Evolutionary conservation across 2,329 filamentous ascomycete genomes (phyloP).

Genomic region (Spiromastix sp.): DNA sequence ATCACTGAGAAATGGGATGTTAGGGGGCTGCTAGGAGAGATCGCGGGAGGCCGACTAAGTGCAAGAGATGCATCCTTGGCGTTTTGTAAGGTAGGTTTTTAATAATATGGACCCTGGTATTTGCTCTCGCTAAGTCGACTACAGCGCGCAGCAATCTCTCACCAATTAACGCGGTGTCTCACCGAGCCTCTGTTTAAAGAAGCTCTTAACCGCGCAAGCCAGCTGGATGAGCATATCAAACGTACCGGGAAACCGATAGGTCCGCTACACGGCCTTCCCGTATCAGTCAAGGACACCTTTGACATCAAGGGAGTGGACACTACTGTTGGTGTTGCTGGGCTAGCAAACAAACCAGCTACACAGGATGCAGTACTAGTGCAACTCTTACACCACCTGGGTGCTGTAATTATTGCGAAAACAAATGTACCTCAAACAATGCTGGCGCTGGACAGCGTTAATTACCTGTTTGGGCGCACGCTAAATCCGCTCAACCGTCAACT

Average conservation of each 20-base stretch:
- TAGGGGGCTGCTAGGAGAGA: constrained; percentile 24
- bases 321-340: constrained; percentile 48
- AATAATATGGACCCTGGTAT: background rate
- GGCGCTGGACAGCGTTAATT: constrained; percentile 49
- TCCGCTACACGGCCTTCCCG: constrained; percentile 52
- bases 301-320: constrained; percentile 41
- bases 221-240: constrained; percentile 37
- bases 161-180: constrained; percentile 37
- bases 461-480: constrained; percentile 51
- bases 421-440: constrained; percentile 53
- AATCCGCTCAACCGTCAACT: constrained; percentile 53
- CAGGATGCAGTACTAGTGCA: constrained; percentile 48
- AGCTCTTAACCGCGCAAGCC: constrained; percentile 38
- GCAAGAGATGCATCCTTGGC: constrained; percentile 40
- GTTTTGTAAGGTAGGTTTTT: constrained; percentile 40
- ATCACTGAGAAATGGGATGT: constrained; percentile 47
- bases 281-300: constrained; percentile 42
- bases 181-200: constrained; percentile 43
- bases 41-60: constrained; percentile 24
- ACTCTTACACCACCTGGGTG: constrained; percentile 49
- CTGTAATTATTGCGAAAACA: constrained; percentile 60
- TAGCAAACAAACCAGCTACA: constrained; percentile 49
- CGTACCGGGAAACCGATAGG: constrained; percentile 37
- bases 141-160: constrained; percentile 28
- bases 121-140: no score